Evolutionary conservation across 352 stramenopile genomes (phyloP), one percentile per base, ranked within the genome.

Genomic region (Peronosclerospora sorghi): DNA sequence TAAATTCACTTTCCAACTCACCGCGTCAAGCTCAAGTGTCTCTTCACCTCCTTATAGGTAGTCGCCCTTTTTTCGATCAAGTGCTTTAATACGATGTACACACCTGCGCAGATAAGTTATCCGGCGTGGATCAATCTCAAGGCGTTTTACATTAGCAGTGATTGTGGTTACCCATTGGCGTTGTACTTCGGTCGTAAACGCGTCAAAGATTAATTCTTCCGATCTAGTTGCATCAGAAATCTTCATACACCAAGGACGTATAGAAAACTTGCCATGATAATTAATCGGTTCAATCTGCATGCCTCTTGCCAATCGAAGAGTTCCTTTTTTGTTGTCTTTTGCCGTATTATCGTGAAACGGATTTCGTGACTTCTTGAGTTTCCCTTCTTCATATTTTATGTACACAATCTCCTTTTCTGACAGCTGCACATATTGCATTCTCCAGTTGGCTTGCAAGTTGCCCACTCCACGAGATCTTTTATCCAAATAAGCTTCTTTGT

Each of bases 391-490:
- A 53, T 88, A 67, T 51, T 84, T 85, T 45, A 49, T 66, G 56
- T 86, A 86, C 8, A 51, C 24, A 27, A 89, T 55, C 49, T 73
- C 51, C 26, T 44, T 65, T 10, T 56, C 67, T 9, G 53, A 51
- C 26, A 89, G 45, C 29, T 65, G 41, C 19, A 86, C 59, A 37
- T 67, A 81, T 15, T 72, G 59, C 63, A 79, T 83, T 38, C 69
- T 64, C 77, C 77, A 89, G 34, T 86, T 86, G 26, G 73, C 73
- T 28, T 83, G 70, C 12, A 86, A 50, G 15, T 68, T 73, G 35
- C 51, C 60, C 7, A 65, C 60, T 10, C 63, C 62, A 17, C 71
- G 52, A 8, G 72, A 46, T 17, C 72, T 49, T 52, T 89, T 85
- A 57, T 89, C 77, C 45, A 83, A 46, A 30, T 78, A 68, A 0